Percentiles rank a stretch among this genome's conserved stretches.
These are phyloP conservation scores for Talaromyces amestolkiae DNA, from an alignment of 2,329 filamentous ascomycete genomes.

Conservation along the genomic window DNA sequence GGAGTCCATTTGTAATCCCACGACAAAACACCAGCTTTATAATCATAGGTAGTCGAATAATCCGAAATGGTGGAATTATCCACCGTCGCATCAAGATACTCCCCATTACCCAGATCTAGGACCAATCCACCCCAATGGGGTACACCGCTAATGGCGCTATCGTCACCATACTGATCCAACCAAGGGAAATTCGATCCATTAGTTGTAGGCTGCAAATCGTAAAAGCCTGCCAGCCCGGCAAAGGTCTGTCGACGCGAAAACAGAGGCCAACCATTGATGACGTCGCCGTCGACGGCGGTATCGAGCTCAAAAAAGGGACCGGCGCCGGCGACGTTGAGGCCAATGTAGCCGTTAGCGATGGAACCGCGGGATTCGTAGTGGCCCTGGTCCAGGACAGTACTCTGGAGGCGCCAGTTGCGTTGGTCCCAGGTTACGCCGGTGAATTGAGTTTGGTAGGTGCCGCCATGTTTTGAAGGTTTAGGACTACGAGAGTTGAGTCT, in stretches of 20 bases:
- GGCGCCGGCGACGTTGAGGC: constrained; percentile 61
- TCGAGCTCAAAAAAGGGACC: constrained; percentile 65
- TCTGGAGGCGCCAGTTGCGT: constrained; percentile 55
- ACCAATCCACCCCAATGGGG: constrained; percentile 66
- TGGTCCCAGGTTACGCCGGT: constrained; percentile 59
- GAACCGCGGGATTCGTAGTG: constrained; percentile 61
- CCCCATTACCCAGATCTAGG: constrained; percentile 54
- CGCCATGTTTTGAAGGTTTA: constrained; percentile 3
- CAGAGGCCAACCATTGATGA: constrained; percentile 66
- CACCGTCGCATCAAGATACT: constrained; percentile 61
- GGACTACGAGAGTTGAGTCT: not conserved
- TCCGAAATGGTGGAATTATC: constrained; percentile 57
- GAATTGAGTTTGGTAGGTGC: constrained; percentile 43
- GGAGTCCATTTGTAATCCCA: constrained; percentile 69
- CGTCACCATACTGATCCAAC: constrained; percentile 66
- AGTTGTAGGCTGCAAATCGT: constrained; percentile 57
- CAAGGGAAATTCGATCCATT: constrained; percentile 65
- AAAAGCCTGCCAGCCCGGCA: constrained; percentile 67
- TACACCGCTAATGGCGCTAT: constrained; percentile 68
- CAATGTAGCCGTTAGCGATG: constrained; percentile 63
- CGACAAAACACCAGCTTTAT: constrained; percentile 60
- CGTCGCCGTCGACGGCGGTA: constrained; percentile 48
- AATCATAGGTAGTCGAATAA: constrained; percentile 61
- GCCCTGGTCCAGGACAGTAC: constrained; percentile 54
- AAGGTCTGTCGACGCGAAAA: constrained; percentile 63